A percentile compares a stretch with the other conserved stretches of the same genome.
phyloP scores from a whole-genome alignment of 108 stramenopile genomes.

The Licmophora abbreviata region DNA sequence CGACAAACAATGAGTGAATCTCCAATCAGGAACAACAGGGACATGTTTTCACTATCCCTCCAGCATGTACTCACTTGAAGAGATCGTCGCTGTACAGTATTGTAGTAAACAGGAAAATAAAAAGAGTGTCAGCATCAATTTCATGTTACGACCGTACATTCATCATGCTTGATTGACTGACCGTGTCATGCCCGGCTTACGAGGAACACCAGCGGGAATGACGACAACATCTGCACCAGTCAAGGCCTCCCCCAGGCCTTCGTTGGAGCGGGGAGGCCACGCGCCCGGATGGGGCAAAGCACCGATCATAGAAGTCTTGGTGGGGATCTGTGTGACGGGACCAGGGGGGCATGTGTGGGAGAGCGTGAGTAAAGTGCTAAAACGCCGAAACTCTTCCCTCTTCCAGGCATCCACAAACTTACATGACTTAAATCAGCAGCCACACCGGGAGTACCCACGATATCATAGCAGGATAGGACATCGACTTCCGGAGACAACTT shows the following conservation, averaged over 20 bases:
- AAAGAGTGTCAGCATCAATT: too few relatives aligned
- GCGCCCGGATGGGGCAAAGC: slow-evolving; percentile 52
- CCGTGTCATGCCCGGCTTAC: slow-evolving; percentile 98
- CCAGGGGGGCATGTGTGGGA: not conserved
- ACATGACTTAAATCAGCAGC: slow-evolving; percentile 94
- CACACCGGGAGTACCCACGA: slow-evolving; percentile 93
- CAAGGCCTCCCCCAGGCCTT: slow-evolving; percentile 68
- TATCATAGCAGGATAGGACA: slow-evolving; percentile 84
- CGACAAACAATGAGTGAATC: too few relatives aligned
- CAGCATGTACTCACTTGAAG: too few relatives aligned
- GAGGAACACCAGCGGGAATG: slow-evolving; percentile 98
- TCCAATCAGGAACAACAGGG: too few relatives aligned
- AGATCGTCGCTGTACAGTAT: too few relatives aligned
- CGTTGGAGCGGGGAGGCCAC: slow-evolving; percentile 63
- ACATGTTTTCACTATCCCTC: too few relatives aligned
- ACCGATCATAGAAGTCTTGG: slow-evolving; percentile 52
- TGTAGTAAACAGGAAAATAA: too few relatives aligned
- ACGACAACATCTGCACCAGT: slow-evolving; percentile 91
- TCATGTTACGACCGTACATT: too few relatives aligned
- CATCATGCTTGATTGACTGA: too few relatives aligned
- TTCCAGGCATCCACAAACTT: slow-evolving; percentile 10
- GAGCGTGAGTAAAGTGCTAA: not conserved
- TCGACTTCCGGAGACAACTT: slow-evolving; percentile 84
- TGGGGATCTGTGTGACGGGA: slow-evolving; percentile 19
- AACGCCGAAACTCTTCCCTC: not conserved